phyloP scores from a whole-genome alignment of 805 yeast genomes.

The Lipomyces kockii region DNA sequence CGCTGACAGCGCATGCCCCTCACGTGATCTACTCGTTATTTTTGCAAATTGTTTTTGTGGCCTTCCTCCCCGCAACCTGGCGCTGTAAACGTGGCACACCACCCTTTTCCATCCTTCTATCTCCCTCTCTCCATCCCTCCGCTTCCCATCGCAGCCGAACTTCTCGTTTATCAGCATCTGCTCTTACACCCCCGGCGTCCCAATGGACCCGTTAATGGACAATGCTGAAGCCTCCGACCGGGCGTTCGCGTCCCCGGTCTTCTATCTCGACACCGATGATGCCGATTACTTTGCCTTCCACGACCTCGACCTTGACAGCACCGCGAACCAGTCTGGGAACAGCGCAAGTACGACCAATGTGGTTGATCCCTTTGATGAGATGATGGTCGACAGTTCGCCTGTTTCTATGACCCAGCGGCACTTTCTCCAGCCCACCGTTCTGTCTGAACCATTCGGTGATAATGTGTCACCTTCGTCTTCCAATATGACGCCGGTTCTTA shows the following conservation, averaged over 20 bases:
- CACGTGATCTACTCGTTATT: background rate
- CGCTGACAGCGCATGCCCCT: background rate
- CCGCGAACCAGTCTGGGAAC: constrained; percentile 1
- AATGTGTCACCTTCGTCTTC: constrained; percentile 10
- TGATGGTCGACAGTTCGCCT: constrained; percentile 6
- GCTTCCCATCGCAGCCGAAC: background rate
- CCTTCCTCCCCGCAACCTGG: background rate
- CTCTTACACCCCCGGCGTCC: constrained; percentile 6
- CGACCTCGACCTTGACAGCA: constrained; percentile 26
- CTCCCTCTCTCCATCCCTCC: background rate
- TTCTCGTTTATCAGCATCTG: background rate
- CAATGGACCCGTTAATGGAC: constrained; percentile 24
- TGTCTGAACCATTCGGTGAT: background rate
- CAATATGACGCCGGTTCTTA: constrained; percentile 25
- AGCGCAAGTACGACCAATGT: background rate
- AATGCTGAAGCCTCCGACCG: constrained; percentile 9
- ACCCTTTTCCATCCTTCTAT: background rate
- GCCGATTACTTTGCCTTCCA: constrained; percentile 29
- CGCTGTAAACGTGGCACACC: constrained; percentile 2
- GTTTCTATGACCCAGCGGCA: constrained; percentile 8
- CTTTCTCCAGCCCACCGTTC: background rate
- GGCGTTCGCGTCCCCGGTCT: constrained; percentile 11
- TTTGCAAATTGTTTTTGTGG: background rate
- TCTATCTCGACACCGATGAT: constrained; percentile 25
- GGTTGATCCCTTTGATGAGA: constrained; percentile 3